A percentile compares a stretch with the other conserved stretches of the same genome.
Conservation (phyloP, 78 protist species). For the slime mould (Dictyostelium discoideum) region DNA sequence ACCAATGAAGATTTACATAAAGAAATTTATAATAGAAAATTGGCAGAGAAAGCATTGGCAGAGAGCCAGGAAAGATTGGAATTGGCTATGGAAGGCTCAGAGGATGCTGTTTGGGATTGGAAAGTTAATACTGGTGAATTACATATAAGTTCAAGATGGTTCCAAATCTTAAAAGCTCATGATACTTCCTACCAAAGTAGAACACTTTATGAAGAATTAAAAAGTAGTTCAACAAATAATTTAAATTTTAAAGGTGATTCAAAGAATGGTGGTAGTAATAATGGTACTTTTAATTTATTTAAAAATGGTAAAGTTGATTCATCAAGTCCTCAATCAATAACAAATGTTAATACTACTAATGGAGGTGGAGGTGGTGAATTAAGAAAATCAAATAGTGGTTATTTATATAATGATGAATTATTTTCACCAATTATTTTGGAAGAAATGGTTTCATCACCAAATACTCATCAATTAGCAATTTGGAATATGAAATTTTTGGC, state of each 20-base stretch:
- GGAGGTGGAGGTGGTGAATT: not conserved
- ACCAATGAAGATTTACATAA: constrained; percentile 73
- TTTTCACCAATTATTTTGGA: constrained; percentile 52
- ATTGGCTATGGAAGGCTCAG: constrained; percentile 73
- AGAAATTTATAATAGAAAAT: constrained; percentile 60
- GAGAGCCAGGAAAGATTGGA: constrained; percentile 72
- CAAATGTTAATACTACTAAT: not conserved
- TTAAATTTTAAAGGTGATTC: not conserved
- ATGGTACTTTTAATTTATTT: not conserved
- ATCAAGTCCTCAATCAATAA: not conserved
- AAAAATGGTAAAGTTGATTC: constrained; percentile 1
- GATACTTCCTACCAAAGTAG: constrained; percentile 31
- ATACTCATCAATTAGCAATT: constrained; percentile 70
- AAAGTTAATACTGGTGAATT: constrained; percentile 63
- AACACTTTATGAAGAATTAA: constrained; percentile 51
- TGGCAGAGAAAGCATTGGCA: constrained; percentile 62
- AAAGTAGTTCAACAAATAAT: not conserved
- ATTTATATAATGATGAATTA: constrained; percentile 27
- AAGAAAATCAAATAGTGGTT: not conserved
- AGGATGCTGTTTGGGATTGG: constrained; percentile 80
- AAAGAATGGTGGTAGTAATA: constrained; percentile 17
- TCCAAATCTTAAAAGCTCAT: constrained; percentile 50
- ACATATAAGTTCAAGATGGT: constrained; percentile 59
- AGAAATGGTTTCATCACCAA: constrained; percentile 20
- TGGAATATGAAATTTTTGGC: constrained; percentile 62